Percentiles rank a stretch among this genome's conserved stretches.
These are phyloP conservation scores for Epichloe festucae DNA, from an alignment of 2,329 filamentous ascomycete genomes.

Conservation along the genomic window DNA sequence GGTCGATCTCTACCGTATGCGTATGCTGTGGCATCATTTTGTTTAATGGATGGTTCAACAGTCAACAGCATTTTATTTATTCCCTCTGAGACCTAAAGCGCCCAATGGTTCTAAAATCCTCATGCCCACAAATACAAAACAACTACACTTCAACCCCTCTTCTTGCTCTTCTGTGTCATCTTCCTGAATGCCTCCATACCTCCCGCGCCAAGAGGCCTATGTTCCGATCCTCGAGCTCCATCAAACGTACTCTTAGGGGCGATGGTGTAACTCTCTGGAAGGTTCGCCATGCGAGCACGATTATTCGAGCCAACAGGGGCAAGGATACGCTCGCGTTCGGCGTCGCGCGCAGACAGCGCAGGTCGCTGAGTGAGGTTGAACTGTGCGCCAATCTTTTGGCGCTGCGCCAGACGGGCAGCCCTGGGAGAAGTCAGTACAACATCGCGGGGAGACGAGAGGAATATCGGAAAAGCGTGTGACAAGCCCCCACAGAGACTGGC, in stretches of 20 bases:
- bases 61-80: not conserved
- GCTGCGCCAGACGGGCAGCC: slow-evolving; percentile 40
- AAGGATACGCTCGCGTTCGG: slow-evolving; percentile 45
- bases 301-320: slow-evolving; percentile 42
- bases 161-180: slow-evolving; percentile 53
- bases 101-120: not conserved
- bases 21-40: not conserved
- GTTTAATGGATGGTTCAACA: not conserved
- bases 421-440: slow-evolving; percentile 19
- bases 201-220: slow-evolving; percentile 48
- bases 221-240: slow-evolving; percentile 35
- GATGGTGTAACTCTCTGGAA: slow-evolving; percentile 45
- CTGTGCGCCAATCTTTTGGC: slow-evolving; percentile 33
- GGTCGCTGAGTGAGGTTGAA: slow-evolving; percentile 39
- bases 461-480: not conserved
- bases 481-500: not conserved
- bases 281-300: slow-evolving; percentile 41
- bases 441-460: not conserved
- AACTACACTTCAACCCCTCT: slow-evolving; percentile 18
- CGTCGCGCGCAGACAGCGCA: slow-evolving; percentile 28
- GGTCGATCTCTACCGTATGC: not conserved
- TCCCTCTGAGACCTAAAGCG: not conserved
- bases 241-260: slow-evolving; percentile 51
- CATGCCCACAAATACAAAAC: not conserved
- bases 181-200: slow-evolving; percentile 52